phyloP scores from a whole-genome alignment of 2,329 filamentous ascomycete genomes.

The Macrophomina tecta region DNA sequence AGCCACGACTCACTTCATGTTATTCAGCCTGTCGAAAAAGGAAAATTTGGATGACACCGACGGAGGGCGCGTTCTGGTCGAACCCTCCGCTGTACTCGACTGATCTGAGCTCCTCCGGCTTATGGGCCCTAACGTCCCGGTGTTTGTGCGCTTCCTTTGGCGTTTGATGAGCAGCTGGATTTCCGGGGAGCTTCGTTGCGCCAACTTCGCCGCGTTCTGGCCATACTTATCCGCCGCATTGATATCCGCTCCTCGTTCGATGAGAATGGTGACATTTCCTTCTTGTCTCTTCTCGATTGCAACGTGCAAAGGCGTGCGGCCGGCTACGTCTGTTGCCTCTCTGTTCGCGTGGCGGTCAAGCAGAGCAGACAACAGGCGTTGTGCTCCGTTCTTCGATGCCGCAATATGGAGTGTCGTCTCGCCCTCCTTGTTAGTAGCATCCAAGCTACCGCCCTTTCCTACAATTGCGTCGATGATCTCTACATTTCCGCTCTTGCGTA shows the following conservation, averaged over 20 bases:
- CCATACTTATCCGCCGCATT: conserved; percentile 10
- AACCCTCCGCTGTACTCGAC: conserved; percentile 11
- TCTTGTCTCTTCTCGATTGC: conserved; percentile 23
- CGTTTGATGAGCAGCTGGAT: conserved; percentile 17
- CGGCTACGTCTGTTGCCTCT: conserved; percentile 23
- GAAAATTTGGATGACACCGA: conserved; percentile 13
- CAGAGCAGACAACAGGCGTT: neutral
- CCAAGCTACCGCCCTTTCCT: conserved; percentile 10
- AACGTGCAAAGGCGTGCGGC: conserved; percentile 16
- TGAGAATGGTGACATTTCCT: neutral
- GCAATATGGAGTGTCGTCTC: conserved; percentile 24
- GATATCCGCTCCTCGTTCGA: conserved; percentile 23
- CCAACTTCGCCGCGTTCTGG: conserved; percentile 14
- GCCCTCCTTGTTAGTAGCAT: conserved; percentile 18
- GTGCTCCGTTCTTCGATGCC: conserved; percentile 8
- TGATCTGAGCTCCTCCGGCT: conserved; percentile 18
- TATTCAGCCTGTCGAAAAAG: conserved; percentile 7
- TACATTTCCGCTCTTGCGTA: conserved; percentile 15
- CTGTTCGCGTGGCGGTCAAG: conserved; percentile 14
- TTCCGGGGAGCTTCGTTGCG: conserved; percentile 19
- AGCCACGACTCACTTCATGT: neutral
- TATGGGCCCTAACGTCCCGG: neutral
- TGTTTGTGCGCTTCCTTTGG: conserved; percentile 1
- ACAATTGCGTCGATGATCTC: conserved; percentile 14
- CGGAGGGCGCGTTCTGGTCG: neutral